Evolutionary conservation across 192 early-diverging fungal species (phyloP).

Genomic region (Geranomyces michiganensis): DNA sequence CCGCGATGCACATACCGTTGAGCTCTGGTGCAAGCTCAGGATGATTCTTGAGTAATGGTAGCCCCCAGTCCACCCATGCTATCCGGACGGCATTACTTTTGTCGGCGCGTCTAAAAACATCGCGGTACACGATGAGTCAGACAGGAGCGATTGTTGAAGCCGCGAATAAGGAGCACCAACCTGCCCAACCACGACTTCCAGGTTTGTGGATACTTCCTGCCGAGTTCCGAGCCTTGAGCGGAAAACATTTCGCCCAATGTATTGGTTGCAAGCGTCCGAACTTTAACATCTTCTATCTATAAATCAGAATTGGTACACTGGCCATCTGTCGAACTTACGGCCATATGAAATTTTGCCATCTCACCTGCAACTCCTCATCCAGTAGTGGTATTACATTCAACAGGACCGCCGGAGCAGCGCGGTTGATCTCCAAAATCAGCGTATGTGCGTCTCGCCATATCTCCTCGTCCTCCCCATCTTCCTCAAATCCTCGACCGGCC

Average conservation of each 20-base stretch:
- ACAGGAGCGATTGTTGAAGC: too few species aligned
- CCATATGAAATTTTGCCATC: background rate
- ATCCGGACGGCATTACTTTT: conserved; percentile 70
- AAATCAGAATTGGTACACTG: background rate
- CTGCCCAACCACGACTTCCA: conserved; percentile 87
- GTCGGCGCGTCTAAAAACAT: conserved; percentile 83
- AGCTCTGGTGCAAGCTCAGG: conserved; percentile 71
- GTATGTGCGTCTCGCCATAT: conserved; percentile 66
- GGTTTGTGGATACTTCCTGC: conserved; percentile 72
- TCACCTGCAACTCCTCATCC: conserved; percentile 84
- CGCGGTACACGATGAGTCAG: too few species aligned
- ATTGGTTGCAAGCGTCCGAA: conserved; percentile 76
- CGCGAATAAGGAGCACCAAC: too few species aligned
- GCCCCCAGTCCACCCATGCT: conserved; percentile 71
- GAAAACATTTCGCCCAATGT: conserved; percentile 89
- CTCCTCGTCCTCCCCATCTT: conserved; percentile 42
- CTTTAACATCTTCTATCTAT: conserved; percentile 70
- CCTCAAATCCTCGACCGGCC: conserved; percentile 43
- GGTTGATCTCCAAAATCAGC: conserved; percentile 81
- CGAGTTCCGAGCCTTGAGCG: conserved; percentile 70
- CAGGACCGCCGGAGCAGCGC: conserved; percentile 71
- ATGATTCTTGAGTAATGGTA: conserved; percentile 70
- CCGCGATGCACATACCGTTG: background rate
- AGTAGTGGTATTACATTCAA: conserved; percentile 91
- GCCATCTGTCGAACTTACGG: background rate